Conservation (phyloP, 805 yeast species). For the Ogataea nakhonphanomensis region DNA sequence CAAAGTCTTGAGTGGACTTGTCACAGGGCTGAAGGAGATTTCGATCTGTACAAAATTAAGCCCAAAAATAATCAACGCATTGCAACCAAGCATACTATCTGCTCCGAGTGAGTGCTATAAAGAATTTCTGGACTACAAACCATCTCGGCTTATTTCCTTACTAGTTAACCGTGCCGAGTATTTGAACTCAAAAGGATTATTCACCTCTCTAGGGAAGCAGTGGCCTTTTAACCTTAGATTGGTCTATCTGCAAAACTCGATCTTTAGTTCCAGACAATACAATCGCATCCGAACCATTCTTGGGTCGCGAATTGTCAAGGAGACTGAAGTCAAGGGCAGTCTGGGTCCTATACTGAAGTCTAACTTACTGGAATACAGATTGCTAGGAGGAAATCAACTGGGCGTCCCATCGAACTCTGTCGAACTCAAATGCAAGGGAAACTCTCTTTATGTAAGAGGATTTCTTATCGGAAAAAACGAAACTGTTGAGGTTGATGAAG, state of each 20-base stretch:
- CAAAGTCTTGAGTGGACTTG: constrained; percentile 39
- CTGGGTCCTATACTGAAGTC: constrained; percentile 59
- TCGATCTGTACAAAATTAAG: constrained; percentile 21
- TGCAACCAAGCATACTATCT: constrained; percentile 34
- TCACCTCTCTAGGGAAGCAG: constrained; percentile 34
- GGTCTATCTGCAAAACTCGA: constrained; percentile 34
- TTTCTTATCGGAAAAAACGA: constrained; percentile 55
- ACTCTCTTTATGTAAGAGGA: constrained; percentile 58
- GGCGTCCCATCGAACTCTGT: constrained; percentile 61
- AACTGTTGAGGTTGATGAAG: constrained; percentile 35
- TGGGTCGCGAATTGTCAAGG: constrained; percentile 51
- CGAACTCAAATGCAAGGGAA: constrained; percentile 56
- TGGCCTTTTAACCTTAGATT: constrained; percentile 36
- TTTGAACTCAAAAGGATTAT: constrained; percentile 49
- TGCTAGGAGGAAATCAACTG: constrained; percentile 37
- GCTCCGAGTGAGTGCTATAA: constrained; percentile 26
- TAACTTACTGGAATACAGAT: constrained; percentile 61
- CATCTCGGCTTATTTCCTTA: constrained; percentile 24
- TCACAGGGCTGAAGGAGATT: constrained; percentile 31
- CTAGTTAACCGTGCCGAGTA: constrained; percentile 36
- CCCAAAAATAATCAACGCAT: constrained; percentile 9
- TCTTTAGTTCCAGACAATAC: constrained; percentile 19
- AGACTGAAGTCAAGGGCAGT: constrained; percentile 41
- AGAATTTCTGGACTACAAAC: constrained; percentile 19
- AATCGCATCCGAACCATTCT: constrained; percentile 44